A percentile compares a stretch with the other conserved stretches of the same genome.
Evolutionary conservation across 768 basidiomycete species (phyloP).

Genomic region (Butyriboletus loyo): DNA sequence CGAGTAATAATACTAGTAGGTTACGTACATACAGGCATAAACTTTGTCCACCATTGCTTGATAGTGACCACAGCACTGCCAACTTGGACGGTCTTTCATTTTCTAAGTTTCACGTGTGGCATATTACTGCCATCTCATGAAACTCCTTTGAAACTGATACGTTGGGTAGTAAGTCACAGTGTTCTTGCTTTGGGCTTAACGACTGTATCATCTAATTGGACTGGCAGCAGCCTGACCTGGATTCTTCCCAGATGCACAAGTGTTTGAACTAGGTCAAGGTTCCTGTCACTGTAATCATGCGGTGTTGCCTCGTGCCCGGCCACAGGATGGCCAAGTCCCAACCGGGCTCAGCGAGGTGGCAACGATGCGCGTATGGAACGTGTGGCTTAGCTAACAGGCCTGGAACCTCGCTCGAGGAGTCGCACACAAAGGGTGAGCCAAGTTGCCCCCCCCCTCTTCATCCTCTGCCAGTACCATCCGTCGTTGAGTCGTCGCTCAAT

Average conservation of each 20-base stretch:
- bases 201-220: too few relatives aligned
- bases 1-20: background rate
- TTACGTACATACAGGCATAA: background rate
- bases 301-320: conserved; percentile 7
- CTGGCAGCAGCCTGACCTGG: too few relatives aligned
- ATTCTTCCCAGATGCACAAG: too few relatives aligned
- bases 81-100: background rate
- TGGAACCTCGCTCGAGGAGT: conserved; percentile 2
- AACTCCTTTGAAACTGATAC: background rate
- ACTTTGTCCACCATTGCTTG: background rate
- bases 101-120: background rate
- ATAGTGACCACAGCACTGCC: background rate
- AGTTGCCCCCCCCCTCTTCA: too few relatives aligned
- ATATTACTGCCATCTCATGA: background rate
- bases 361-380: conserved; percentile 9
- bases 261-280: background rate
- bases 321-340: background rate
- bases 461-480: background rate
- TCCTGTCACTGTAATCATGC: background rate
- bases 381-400: conserved; percentile 18
- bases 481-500: background rate
- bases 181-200: too few relatives aligned
- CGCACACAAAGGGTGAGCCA: background rate
- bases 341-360: background rate
- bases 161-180: background rate